These are phyloP conservation scores for Plasmopara muralis DNA, from an alignment of 352 stramenopile genomes.

Conservation along the genomic window DNA sequence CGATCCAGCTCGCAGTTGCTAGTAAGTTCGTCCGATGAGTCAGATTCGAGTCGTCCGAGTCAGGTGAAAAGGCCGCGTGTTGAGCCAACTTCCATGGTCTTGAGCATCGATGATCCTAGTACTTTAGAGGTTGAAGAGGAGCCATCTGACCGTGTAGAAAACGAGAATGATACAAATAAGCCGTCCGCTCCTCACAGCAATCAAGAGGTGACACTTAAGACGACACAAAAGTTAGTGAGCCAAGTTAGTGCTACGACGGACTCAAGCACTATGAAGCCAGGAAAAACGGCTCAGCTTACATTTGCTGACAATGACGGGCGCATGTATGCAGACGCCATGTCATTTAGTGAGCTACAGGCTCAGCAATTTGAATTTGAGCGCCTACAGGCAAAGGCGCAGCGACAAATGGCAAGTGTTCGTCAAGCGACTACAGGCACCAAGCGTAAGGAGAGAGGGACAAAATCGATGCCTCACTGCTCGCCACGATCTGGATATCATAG, in stretches of 20 bases:
- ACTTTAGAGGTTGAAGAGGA: constrained; percentile 4
- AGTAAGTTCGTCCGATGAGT: constrained; percentile 19
- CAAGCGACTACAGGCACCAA: constrained; percentile 16
- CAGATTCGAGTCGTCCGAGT: constrained; percentile 9
- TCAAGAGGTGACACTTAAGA: constrained; percentile 1
- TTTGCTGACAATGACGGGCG: constrained; percentile 15
- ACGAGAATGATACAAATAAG: constrained; percentile 5
- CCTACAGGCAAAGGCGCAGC: constrained; percentile 22
- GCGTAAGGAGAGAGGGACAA: constrained; percentile 13
- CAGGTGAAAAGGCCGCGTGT: constrained; percentile 15
- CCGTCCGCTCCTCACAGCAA: constrained; percentile 1
- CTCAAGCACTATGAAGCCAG: constrained; percentile 10
- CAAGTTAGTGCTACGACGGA: constrained; percentile 6
- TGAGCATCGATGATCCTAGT: constrained; percentile 4
- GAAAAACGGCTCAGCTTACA: constrained; percentile 11
- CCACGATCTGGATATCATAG: constrained; percentile 1
- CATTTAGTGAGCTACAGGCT: constrained; percentile 56
- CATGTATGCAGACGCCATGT: constrained; percentile 35
- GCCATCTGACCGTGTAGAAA: constrained; percentile 2
- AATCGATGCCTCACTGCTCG: constrained; percentile 1
- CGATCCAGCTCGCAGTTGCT: constrained; percentile 8
- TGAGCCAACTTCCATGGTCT: constrained; percentile 3
- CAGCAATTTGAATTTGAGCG: constrained; percentile 44
- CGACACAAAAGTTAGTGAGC: constrained; percentile 1
- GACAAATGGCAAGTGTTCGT: constrained; percentile 10